phyloP scores from a whole-genome alignment of 768 basidiomycete species.

The Termitomyces sp. region DNA sequence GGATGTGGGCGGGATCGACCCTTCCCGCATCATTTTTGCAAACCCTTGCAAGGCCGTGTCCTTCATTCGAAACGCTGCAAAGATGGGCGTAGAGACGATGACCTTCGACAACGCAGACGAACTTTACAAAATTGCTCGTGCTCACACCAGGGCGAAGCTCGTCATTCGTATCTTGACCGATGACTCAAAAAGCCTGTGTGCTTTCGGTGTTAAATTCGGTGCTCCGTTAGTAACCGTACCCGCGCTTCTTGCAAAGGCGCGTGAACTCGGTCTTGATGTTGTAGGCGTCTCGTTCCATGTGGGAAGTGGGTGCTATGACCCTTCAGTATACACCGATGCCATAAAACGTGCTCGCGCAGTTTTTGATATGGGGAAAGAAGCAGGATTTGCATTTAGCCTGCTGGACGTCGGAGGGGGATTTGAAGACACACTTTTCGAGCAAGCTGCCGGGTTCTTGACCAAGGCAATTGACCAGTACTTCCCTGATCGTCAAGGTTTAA shows the following conservation, averaged over 20 bases:
- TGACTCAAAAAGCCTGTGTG: slow-evolving; percentile 91
- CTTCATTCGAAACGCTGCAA: slow-evolving; percentile 83
- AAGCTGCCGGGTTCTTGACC: slow-evolving; percentile 65
- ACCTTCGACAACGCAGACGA: slow-evolving; percentile 99
- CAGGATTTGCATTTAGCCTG: slow-evolving; percentile 76
- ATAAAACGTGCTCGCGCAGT: slow-evolving; percentile 74
- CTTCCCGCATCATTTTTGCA: slow-evolving; percentile 89
- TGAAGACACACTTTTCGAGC: slow-evolving; percentile 81
- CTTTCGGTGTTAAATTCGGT: slow-evolving; percentile 95
- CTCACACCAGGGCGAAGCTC: slow-evolving; percentile 77
- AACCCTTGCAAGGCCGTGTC: slow-evolving; percentile 98
- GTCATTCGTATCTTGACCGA: slow-evolving; percentile 97
- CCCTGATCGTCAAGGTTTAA: slow-evolving; percentile 61
- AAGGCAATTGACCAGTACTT: slow-evolving; percentile 75
- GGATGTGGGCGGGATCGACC: slow-evolving; percentile 63
- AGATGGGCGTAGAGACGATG: slow-evolving; percentile 82
- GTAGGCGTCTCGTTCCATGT: slow-evolving; percentile 98
- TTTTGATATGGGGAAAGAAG: slow-evolving; percentile 81
- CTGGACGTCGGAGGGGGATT: slow-evolving; percentile 97
- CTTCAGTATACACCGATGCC: slow-evolving; percentile 85
- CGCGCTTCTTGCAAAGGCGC: slow-evolving; percentile 71
- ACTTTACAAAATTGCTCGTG: slow-evolving; percentile 83
- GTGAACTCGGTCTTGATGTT: slow-evolving; percentile 75
- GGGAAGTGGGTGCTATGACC: slow-evolving; percentile 94
- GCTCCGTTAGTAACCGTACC: slow-evolving; percentile 80